phyloP scores from a whole-genome alignment of 768 basidiomycete genomes.

The Amanita polypyramis region DNA sequence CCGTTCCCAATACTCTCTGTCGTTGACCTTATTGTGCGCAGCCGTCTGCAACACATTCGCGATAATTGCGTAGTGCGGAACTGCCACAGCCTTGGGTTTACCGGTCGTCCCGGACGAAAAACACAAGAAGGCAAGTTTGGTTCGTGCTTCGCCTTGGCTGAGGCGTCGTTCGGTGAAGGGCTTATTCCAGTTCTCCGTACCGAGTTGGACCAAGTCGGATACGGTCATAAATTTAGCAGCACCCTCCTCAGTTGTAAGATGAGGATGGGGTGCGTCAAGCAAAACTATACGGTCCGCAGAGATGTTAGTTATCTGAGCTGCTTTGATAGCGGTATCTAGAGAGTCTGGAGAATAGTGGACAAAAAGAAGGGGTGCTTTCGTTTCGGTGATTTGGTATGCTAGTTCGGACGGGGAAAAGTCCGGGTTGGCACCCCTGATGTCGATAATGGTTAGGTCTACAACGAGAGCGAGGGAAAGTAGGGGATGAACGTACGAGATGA shows the following conservation, averaged over 20 bases:
- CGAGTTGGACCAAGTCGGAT: slow-evolving; percentile 13
- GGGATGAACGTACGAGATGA: slow-evolving; percentile 36
- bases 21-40: not conserved
- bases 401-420: no score
- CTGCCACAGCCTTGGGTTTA: slow-evolving; percentile 44
- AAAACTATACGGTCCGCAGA: slow-evolving; percentile 30
- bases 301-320: slow-evolving; percentile 27
- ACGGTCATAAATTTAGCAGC: no score
- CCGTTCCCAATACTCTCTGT: no score
- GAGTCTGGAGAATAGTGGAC: slow-evolving; percentile 26
- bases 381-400: slow-evolving; percentile 31
- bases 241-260: no score
- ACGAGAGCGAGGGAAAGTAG: slow-evolving; percentile 19
- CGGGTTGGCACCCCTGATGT: no score
- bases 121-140: slow-evolving; percentile 58
- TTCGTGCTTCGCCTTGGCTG: slow-evolving; percentile 49
- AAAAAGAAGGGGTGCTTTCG: slow-evolving; percentile 33
- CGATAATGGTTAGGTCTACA: slow-evolving; percentile 15
- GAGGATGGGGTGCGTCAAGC: no score
- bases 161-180: slow-evolving; percentile 42
- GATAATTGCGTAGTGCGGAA: not conserved
- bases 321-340: slow-evolving; percentile 26
- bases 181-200: slow-evolving; percentile 9
- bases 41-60: not conserved
- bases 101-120: slow-evolving; percentile 74